A percentile compares a stretch with the other conserved stretches of the same genome.
Evolutionary conservation across 192 early-diverging fungal species (phyloP).

Genomic region (Gamsiella multidivaricata): DNA sequence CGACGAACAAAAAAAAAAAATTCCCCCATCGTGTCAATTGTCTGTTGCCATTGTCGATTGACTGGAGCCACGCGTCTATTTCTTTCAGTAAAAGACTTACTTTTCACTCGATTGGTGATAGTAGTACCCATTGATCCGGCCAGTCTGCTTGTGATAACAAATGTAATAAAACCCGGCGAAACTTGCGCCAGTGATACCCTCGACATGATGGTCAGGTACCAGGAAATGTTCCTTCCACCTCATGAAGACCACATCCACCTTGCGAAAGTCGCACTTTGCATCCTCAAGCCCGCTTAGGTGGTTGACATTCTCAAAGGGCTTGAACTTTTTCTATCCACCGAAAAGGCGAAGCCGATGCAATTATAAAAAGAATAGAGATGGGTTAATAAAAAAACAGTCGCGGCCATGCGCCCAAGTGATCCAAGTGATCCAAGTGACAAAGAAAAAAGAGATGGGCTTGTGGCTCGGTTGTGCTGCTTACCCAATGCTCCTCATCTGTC

Average conservation of each 20-base stretch:
- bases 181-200: constrained; percentile 78
- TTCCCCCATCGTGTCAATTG: too few relatives aligned
- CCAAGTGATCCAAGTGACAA: too few relatives aligned
- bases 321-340: constrained; percentile 58
- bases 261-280: constrained; percentile 56
- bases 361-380: too few relatives aligned
- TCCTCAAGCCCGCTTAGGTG: constrained; percentile 56
- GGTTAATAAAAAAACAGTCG: too few relatives aligned
- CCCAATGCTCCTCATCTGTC: constrained; percentile 82
- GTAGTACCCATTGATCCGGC: constrained; percentile 71
- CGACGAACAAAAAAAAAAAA: too few relatives aligned
- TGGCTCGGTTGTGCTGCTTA: constrained; percentile 40
- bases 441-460: not conserved
- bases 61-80: too few relatives aligned
- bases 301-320: constrained; percentile 44
- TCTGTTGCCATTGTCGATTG: too few relatives aligned
- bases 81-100: constrained; percentile 51
- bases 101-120: constrained; percentile 66
- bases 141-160: constrained; percentile 71
- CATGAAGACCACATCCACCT: constrained; percentile 80
- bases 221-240: constrained; percentile 94
- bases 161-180: constrained; percentile 93
- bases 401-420: too few relatives aligned
- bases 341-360: too few relatives aligned
- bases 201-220: constrained; percentile 84